Evolutionary conservation across 495 filamentous ascomycete species (phyloP).

Genomic region (Pseudoneurospora amorphoporcata): DNA sequence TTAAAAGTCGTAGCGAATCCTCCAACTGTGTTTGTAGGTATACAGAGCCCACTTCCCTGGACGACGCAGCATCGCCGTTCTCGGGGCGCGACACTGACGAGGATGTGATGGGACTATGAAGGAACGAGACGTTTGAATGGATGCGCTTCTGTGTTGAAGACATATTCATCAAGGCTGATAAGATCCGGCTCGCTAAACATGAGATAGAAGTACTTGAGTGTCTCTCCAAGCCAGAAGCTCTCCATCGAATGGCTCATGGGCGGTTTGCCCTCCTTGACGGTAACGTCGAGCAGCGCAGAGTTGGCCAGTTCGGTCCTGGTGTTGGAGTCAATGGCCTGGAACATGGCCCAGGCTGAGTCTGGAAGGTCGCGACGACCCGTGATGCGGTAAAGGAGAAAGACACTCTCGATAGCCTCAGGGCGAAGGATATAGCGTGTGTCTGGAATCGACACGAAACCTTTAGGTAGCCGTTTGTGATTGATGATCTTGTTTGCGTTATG

Average conservation of each 20-base stretch:
- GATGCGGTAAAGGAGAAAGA: conserved; percentile 61
- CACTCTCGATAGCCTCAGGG: conserved; percentile 57
- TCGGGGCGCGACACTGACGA: not conserved
- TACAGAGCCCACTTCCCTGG: not conserved
- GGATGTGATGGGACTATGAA: not conserved
- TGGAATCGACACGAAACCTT: conserved; percentile 52
- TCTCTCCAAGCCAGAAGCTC: conserved; percentile 42
- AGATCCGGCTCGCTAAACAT: conserved; percentile 63
- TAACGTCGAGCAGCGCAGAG: conserved; percentile 38
- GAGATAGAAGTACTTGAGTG: conserved; percentile 57
- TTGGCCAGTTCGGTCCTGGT: conserved; percentile 42
- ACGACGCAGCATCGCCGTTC: not conserved
- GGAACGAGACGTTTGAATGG: conserved; percentile 41
- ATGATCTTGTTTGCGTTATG: conserved; percentile 30
- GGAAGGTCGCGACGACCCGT: conserved; percentile 43
- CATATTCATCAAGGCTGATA: conserved; percentile 61
- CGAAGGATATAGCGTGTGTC: conserved; percentile 59
- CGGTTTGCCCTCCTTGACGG: conserved; percentile 14
- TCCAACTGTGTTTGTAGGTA: not conserved
- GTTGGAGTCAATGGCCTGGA: conserved; percentile 33
- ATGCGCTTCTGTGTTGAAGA: conserved; percentile 86
- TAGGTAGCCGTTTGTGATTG: conserved; percentile 49
- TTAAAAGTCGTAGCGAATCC: not conserved
- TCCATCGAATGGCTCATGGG: conserved; percentile 37
- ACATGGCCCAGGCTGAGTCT: conserved; percentile 54